phyloP scores from a whole-genome alignment of 2,329 filamentous ascomycete species.

The Coniochaeta ligniaria region DNA sequence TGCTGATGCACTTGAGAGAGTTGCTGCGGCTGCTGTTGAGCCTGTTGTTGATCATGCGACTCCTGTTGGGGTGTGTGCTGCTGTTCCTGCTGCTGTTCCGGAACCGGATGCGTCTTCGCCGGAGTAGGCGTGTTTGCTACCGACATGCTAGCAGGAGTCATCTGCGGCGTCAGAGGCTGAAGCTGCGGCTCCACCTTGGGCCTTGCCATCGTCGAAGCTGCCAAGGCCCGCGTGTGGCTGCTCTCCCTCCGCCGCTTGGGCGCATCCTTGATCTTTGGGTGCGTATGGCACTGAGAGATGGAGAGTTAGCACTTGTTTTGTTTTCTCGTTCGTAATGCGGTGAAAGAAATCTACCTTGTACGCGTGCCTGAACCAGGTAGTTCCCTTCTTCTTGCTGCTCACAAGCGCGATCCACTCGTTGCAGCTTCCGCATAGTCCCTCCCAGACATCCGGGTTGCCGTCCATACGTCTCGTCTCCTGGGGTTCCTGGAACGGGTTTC shows the following conservation, averaged over 20 bases:
- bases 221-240: slow-evolving; percentile 38
- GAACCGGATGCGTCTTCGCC: slow-evolving; percentile 15
- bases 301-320: neutral
- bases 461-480: slow-evolving; percentile 70
- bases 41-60: slow-evolving; percentile 15
- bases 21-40: slow-evolving; percentile 9
- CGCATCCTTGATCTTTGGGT: slow-evolving; percentile 64
- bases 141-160: slow-evolving; percentile 27
- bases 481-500: slow-evolving; percentile 70
- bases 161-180: slow-evolving; percentile 35
- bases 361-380: slow-evolving; percentile 82
- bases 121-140: slow-evolving; percentile 31
- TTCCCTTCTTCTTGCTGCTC: slow-evolving; percentile 87
- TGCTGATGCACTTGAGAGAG: slow-evolving; percentile 10
- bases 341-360: slow-evolving; percentile 62
- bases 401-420: slow-evolving; percentile 76
- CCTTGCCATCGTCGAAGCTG: slow-evolving; percentile 36
- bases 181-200: slow-evolving; percentile 25
- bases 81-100: slow-evolving; percentile 10
- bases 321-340: neutral
- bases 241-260: slow-evolving; percentile 61
- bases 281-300: slow-evolving; percentile 57
- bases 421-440: slow-evolving; percentile 71
- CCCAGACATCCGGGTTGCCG: slow-evolving; percentile 75
- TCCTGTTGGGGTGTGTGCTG: slow-evolving; percentile 12